Evolutionary conservation across 139 green algal species (phyloP), one percentile per base, ranked within the genome.

Genomic region (Chlamydomonas incerta): DNA sequence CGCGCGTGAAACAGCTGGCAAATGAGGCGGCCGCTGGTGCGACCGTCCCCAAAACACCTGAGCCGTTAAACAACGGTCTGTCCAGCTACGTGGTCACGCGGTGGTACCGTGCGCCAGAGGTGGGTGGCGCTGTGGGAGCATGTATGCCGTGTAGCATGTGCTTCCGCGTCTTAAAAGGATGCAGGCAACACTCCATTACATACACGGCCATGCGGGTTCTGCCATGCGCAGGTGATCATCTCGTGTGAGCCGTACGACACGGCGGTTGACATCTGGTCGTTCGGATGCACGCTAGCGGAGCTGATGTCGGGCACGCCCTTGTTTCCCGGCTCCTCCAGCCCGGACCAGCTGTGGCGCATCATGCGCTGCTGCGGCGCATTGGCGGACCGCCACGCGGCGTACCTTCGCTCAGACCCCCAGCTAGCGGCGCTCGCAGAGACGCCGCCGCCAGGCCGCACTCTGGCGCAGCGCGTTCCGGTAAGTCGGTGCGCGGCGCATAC

Each of bases 281-380:
- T 83, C 62, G 86, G 94, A 0, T 97, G 95, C 89, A 90, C 97
- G 63, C 67, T 96, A 31, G 93, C 88, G 0, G 95, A 98, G 90
- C 86, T 97, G 72, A 77, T 88, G 28, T 89, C 89, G 2, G 96
- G 96, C 0, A 52, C 90, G 37, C 92, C 95, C 18, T 87, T 98
- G 31, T 97, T 98, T 75, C 93, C 95, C 0, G 73, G 62, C 47
- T 57, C 29, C 60, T 82, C 75, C 58, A 94, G 96, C 90, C 87
- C 95, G 9, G 93, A 96, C 79, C 92, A 96, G 93, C 88, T 98
- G 71, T 95, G 91, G 84, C 88, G 91, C 37, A 94, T 96, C n/a
- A 86, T 93, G 52, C 87, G 87, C 71, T 87, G 85, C 50, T 69
- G 95, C 33, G 91, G 91, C 0, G 50, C 62, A n/a, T 86, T 97